Evolutionary conservation across 2,329 filamentous ascomycete species (phyloP).

Genomic region (Ophiostoma australiae): DNA sequence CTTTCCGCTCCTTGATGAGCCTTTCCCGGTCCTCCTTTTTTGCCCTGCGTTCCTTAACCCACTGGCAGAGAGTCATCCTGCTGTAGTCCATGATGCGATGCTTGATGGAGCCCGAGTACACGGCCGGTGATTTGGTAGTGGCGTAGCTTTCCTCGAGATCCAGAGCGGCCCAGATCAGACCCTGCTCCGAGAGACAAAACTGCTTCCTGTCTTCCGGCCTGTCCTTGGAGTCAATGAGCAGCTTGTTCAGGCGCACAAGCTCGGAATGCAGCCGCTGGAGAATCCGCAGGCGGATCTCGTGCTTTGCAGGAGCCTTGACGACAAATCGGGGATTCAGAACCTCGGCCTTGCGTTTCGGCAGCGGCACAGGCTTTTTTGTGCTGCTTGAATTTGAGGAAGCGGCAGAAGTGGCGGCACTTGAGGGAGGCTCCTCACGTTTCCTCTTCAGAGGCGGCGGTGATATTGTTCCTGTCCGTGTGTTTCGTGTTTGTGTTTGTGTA

Average conservation of each 20-base stretch:
- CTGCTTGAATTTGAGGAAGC: not conserved
- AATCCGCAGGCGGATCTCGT: constrained; percentile 52
- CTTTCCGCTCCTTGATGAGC: constrained; percentile 46
- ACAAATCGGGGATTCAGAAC: constrained; percentile 64
- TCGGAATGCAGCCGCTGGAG: constrained; percentile 62
- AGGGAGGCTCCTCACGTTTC: constrained; percentile 16
- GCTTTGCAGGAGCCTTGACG: constrained; percentile 51
- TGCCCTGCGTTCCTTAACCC: constrained; percentile 57
- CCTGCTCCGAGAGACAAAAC: constrained; percentile 58
- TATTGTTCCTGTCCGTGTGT: not conserved
- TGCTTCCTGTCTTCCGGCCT: constrained; percentile 42
- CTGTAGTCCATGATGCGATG: constrained; percentile 71
- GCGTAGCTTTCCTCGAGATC: constrained; percentile 77
- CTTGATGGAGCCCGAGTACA: constrained; percentile 83
- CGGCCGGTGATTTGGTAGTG: constrained; percentile 52
- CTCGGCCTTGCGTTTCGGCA: constrained; percentile 41
- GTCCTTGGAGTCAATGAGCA: constrained; percentile 48
- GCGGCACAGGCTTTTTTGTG: constrained; percentile 11
- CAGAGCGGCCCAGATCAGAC: constrained; percentile 62
- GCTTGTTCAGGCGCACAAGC: constrained; percentile 61
- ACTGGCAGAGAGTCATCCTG: constrained; percentile 67
- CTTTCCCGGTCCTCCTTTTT: not conserved
- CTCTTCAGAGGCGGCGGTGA: constrained; percentile 25
- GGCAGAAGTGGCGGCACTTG: not conserved
- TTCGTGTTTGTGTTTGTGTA: not conserved